A percentile compares a stretch with the other conserved stretches of the same genome.
Conservation (phyloP, 2,329 filamentous ascomycete species). For the Fusarium sp. region DNA sequence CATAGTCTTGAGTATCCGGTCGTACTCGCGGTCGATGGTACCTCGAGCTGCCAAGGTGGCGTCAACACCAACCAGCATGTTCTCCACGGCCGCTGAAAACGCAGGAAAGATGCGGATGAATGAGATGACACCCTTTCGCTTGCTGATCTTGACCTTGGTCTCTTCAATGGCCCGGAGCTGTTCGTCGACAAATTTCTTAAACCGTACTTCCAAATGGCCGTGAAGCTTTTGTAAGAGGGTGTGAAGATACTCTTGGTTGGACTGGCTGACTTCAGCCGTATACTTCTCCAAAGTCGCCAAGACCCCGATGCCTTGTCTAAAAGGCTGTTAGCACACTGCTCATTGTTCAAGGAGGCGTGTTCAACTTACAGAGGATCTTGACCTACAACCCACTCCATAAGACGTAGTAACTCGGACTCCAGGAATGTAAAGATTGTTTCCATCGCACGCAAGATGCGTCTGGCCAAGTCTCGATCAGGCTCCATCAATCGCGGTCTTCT, state of each 20-base stretch:
- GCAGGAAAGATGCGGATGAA: conserved; percentile 94
- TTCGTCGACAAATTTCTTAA: conserved; percentile 90
- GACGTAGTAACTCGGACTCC: conserved; percentile 76
- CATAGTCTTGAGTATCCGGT: conserved; percentile 91
- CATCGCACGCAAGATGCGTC: conserved; percentile 85
- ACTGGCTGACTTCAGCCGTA: conserved; percentile 80
- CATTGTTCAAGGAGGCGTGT: neutral
- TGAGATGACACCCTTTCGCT: conserved; percentile 93
- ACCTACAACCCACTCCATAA: conserved; percentile 84
- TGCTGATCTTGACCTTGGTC: conserved; percentile 98
- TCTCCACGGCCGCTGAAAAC: conserved; percentile 85
- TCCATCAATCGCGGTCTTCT: conserved; percentile 82
- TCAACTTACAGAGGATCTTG: conserved; percentile 80
- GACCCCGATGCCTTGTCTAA: conserved; percentile 87
- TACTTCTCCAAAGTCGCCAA: conserved; percentile 83
- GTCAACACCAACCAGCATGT: conserved; percentile 73
- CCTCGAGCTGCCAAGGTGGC: conserved; percentile 71
- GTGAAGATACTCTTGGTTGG: conserved; percentile 91
- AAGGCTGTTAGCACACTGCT: conserved; percentile 27
- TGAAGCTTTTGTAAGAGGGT: conserved; percentile 82
- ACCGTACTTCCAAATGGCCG: conserved; percentile 75
- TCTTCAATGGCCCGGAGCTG: conserved; percentile 97
- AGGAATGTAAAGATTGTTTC: conserved; percentile 87
- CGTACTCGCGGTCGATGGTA: conserved; percentile 86
- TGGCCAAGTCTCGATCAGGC: conserved; percentile 86